phyloP scores from a whole-genome alignment of 2,329 filamentous ascomycete species.

The Fusarium sp. region DNA sequence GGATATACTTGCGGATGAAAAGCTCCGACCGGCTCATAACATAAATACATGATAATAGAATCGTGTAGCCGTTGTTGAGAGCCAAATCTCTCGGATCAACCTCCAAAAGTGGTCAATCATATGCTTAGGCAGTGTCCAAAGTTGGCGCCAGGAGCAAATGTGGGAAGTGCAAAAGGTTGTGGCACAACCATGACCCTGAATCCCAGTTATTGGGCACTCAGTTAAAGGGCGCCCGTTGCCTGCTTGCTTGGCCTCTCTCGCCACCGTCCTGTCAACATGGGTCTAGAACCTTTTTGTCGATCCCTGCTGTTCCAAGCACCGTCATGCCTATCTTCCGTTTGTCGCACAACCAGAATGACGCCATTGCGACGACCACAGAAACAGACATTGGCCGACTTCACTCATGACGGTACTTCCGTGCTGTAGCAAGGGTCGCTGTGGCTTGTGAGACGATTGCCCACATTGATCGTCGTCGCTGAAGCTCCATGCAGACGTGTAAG shows the following conservation, averaged over 20 bases:
- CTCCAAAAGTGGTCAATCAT: constrained; percentile 6
- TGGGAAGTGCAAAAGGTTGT: constrained; percentile 31
- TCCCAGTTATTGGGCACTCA: constrained; percentile 30
- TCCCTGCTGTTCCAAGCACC: constrained; percentile 35
- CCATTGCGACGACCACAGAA: constrained; percentile 33
- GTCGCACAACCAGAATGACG: constrained; percentile 39
- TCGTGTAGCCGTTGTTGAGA: constrained; percentile 1
- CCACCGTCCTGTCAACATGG: constrained; percentile 42
- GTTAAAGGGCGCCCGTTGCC: constrained; percentile 23
- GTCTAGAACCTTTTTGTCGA: constrained; percentile 35
- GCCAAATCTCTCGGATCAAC: constrained; percentile 3
- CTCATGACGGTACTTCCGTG: constrained; percentile 4
- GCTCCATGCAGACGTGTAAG: constrained; percentile 16
- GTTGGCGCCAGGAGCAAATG: constrained; percentile 20
- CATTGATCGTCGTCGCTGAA: constrained; percentile 15
- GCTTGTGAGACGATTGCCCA: constrained; percentile 24
- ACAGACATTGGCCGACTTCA: constrained; percentile 11
- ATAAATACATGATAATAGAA: constrained; percentile 20
- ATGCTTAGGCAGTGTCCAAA: constrained; percentile 6
- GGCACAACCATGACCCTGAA: constrained; percentile 28
- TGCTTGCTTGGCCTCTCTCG: constrained; percentile 34
- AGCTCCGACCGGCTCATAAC: constrained; percentile 36
- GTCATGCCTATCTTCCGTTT: constrained; percentile 31
- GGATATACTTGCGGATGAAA: constrained; percentile 33
- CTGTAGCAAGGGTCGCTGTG: constrained; percentile 25